Evolutionary conservation across 1,284 basidiomycete genomes (phyloP), one percentile per base, ranked within the genome.

Genomic region (Ganoderma meredithae): DNA sequence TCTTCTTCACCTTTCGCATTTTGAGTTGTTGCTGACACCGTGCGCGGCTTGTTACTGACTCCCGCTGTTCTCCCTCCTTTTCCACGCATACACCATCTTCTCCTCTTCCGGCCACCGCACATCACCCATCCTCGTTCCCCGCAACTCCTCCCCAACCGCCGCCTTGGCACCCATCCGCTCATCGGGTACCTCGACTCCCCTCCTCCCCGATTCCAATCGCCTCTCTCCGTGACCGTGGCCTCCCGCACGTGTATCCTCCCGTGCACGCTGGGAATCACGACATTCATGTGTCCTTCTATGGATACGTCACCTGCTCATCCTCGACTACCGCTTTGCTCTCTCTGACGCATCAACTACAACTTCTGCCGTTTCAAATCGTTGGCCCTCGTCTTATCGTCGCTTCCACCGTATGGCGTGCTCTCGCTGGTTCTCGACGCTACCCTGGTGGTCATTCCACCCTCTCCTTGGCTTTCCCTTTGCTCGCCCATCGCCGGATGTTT

Each of bases 221-320:
- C 58, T 43, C 59, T 64, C 22, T 43, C 44, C 43, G 52, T 68
- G 60, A 36, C 61, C 60, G 49, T 52, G 44, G 33, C 27, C 56
- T 41, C 64, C 66, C 43, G 65, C 71, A 72, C 71, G 71, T 72
- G 71, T 66, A 12, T 40, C 33, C 61, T n/a, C 43, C 41, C 53
- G 49, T 63, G 56, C 47, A 15, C 60, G 62, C 65, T 72, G 71
- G 67, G 71, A 72, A 70, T 63, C 47, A 60, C 67, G 64, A 53
- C 66, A 65, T 70, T 69, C 71, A 72, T 71, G 71, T 72, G 71
- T 43, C 69, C 63, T 55, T 65, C 58, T 58, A 27, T 41, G 63
- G 63, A 64, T 68, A 67, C 69, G 69, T 72, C 71, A 72, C 71
- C 71, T 72, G 71, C 69, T 41, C 69, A 60, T 62, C 52, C 47